Percentiles rank a stretch among this genome's conserved stretches.
phyloP scores from a whole-genome alignment of 1,284 basidiomycete genomes.

The Caloboletus inedulis region DNA sequence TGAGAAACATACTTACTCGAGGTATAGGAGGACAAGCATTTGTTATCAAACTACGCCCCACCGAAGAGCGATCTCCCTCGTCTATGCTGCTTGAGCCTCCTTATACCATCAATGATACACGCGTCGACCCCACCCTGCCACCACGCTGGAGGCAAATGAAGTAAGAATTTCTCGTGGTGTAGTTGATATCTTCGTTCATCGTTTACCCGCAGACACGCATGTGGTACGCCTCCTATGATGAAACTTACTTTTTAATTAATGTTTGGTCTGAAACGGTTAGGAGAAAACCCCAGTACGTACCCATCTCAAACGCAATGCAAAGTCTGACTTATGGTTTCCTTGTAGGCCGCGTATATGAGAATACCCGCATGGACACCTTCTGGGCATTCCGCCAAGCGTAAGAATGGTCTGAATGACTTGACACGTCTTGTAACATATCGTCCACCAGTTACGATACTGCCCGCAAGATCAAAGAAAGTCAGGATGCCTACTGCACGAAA shows the following conservation, averaged over 20 bases:
- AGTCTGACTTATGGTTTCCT: neutral
- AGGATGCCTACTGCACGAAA: conserved; percentile 69
- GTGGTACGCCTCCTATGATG: conserved; percentile 34
- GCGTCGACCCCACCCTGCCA: conserved; percentile 31
- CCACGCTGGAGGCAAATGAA: conserved; percentile 54
- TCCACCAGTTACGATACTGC: conserved; percentile 62
- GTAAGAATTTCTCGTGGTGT: conserved; percentile 21
- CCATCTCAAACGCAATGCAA: neutral
- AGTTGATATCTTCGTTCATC: conserved; percentile 7
- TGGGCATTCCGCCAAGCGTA: conserved; percentile 53
- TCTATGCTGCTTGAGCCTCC: conserved; percentile 52
- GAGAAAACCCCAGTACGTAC: conserved; percentile 29
- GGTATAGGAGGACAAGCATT: conserved; percentile 48
- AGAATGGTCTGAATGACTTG: conserved; percentile 6
- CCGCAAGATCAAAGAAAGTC: conserved; percentile 65
- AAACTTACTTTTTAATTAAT: conserved; percentile 1
- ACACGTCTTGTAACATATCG: conserved; percentile 1
- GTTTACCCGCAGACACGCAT: conserved; percentile 39
- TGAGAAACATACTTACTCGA: conserved; percentile 10
- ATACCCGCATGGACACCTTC: conserved; percentile 50
- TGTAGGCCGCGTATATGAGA: conserved; percentile 28
- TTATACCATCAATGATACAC: conserved; percentile 37
- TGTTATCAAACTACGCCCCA: conserved; percentile 51
- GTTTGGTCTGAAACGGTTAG: conserved; percentile 6
- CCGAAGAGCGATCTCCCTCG: conserved; percentile 43